Base-by-base conservation (phyloP, 225 moss, liverwort and hornwort species). In the Neckera pumila region DNA sequence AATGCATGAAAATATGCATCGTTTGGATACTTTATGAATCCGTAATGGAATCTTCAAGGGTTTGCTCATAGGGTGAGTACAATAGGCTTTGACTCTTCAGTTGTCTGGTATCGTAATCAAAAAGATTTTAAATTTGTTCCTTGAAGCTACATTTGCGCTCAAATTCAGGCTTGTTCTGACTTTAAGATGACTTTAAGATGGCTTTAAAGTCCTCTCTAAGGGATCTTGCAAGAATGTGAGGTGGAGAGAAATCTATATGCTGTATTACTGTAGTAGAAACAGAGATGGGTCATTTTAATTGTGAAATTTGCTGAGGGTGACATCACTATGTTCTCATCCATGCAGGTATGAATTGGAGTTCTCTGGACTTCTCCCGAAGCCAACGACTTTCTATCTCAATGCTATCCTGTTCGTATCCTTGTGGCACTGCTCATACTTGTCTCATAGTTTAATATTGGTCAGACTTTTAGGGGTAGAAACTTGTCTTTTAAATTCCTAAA, bases 281-380 rank as follows among this genome's bases (percentile, higher is more conserved):
- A 80, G 11, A 45, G 38, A 14, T 72, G 40, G 28, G 57, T 87
- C 60, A 36, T 62, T 76, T 76, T 73, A 51, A 36, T 69, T 69
- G 25, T 72, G 27, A 63, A 49, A 27, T 79, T 87, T 69, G 84
- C 75, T 70, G 58, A 61, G 63, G 69, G 71, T 83, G 76, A 76
- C 40, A 88, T 21, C 38, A 45, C 87, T n/a, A 47, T 81, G 56
- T 54, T 51, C 56, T 66, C 85, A 59, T 78, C 31, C 79, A 20
- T 89, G 77, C 94, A 95, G 94, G 86, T 95, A 95, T 87, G 83
- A 81, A 9, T 86, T 97, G 90, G 92, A 94, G 92, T 89, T 95
- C 65, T 93, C 88, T 86, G 96, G 96, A 60, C 83, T 92, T 57
- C 87, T 93, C 20, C 90, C 92, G 4, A 95, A 90, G 81, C 90